Conservation (phyloP, 495 filamentous ascomycete genomes). For the Articulospora tetracladia region DNA sequence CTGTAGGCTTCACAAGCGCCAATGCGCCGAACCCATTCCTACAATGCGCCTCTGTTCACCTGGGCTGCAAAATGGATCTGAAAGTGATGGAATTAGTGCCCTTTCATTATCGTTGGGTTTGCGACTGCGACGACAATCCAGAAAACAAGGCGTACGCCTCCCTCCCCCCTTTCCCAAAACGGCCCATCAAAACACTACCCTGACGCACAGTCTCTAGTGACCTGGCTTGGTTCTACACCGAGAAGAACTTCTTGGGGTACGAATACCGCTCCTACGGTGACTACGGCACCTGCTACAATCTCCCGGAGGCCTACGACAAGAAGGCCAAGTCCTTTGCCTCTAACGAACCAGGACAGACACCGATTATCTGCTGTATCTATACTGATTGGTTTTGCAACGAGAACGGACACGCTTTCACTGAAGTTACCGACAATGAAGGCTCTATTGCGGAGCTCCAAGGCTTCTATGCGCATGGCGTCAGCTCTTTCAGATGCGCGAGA, state of each 20-base stretch:
- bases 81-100: neutral
- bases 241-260: neutral
- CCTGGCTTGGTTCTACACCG: neutral
- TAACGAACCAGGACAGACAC: neutral
- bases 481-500: neutral
- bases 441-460: neutral
- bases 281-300: neutral
- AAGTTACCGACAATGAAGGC: neutral
- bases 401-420: neutral
- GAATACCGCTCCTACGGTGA: neutral
- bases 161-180: neutral
- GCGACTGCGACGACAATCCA: slow-evolving; percentile 3
- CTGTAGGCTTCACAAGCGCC: neutral
- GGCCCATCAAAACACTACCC: neutral
- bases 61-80: neutral
- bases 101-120: neutral
- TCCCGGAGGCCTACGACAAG: neutral
- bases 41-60: neutral
- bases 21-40: neutral
- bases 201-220: too few relatives aligned
- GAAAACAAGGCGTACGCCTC: neutral
- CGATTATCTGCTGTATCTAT: neutral
- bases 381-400: neutral
- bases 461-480: neutral
- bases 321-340: neutral